Base-by-base conservation (phyloP, 2,329 filamentous ascomycete species). In the Didymella segeticola region DNA sequence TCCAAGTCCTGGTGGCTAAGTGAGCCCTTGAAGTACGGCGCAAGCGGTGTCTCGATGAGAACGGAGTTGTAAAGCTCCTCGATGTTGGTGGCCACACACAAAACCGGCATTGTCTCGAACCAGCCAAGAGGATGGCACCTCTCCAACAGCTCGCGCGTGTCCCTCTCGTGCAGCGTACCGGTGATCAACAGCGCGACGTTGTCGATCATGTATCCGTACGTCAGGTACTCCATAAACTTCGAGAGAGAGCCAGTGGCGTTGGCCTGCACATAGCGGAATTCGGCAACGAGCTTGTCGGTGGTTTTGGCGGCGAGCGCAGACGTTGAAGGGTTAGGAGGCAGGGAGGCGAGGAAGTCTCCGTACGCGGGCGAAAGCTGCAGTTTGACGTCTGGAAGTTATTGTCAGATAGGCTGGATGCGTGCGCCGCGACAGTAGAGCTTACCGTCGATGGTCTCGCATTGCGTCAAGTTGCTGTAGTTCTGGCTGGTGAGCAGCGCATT, bases 181-280 rank as follows among this genome's bases (percentile, higher is more conserved):
- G 95, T 99, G 77, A 99, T 99, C 70, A 99, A 86, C 33, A 99
- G 88, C 31, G 96, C 95, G 47, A 99, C 92, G 70, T 99, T 99
- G 79, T 99, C 95, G 77, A 99, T 99, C 95, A 99, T 99, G 83
- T 99, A 99, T 58, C 93, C 93, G 75, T 99, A 99, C 1, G 95
- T 99, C 57, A 99, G 82, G 77, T 96, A 99, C 77, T 98, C 92
- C 86, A 99, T 92, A 77, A 99, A 99, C 73, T 91, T 92, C 59
- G 93, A 89, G 30, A 97, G 86, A 1, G 92, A 91, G 14, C 95
- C 95, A 2, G 91, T 91, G 23, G 93, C 90, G 73, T 99, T 96
- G 58, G 93, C 92, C 66, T 96, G 91, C 38, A 99, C 84, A 76
- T 99, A 99, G 72, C 92, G 89, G 77, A 99, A 99, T 77, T 99